phyloP scores from a whole-genome alignment of 2,329 filamentous ascomycete species.

The Fusarium bactridioides region DNA sequence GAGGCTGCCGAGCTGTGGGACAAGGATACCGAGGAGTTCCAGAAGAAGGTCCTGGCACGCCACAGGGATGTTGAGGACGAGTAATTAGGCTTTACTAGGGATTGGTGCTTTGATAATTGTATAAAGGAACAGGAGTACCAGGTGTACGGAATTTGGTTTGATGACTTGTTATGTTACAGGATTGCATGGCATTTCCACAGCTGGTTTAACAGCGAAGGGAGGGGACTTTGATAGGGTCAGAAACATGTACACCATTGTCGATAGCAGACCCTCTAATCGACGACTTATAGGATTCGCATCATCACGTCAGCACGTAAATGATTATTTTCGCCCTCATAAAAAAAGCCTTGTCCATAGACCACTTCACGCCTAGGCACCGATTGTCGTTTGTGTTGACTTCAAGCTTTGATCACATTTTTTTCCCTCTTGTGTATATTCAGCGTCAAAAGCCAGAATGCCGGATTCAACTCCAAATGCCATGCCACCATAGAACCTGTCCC shows the following conservation, averaged over 20 bases:
- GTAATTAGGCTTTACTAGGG: slow-evolving; percentile 43
- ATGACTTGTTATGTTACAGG: slow-evolving; percentile 45
- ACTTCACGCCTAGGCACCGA: slow-evolving; percentile 43
- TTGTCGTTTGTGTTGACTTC: slow-evolving; percentile 38
- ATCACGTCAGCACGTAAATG: slow-evolving; percentile 37
- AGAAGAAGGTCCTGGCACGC: slow-evolving; percentile 73
- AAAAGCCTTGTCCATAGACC: slow-evolving; percentile 33
- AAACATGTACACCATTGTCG: slow-evolving; percentile 40
- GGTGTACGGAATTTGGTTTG: slow-evolving; percentile 44
- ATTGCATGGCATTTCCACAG: slow-evolving; percentile 44
- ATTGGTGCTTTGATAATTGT: slow-evolving; percentile 36
- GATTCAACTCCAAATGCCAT: slow-evolving; percentile 58
- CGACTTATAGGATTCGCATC: slow-evolving; percentile 33
- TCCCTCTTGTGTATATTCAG: slow-evolving; percentile 49
- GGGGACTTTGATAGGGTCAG: slow-evolving; percentile 34
- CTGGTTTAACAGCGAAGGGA: slow-evolving; percentile 25
- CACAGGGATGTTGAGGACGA: slow-evolving; percentile 73
- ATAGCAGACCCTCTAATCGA: slow-evolving; percentile 40
- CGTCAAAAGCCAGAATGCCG: slow-evolving; percentile 55
- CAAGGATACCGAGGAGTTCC: slow-evolving; percentile 84
- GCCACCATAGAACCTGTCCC: slow-evolving; percentile 54
- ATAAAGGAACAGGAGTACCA: slow-evolving; percentile 55
- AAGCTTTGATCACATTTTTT: slow-evolving; percentile 48
- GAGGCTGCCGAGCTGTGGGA: slow-evolving; percentile 98
- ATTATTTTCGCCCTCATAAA: slow-evolving; percentile 35